Base-by-base conservation (phyloP, 2,329 filamentous ascomycete genomes). In the Hypoxylon sp. region DNA sequence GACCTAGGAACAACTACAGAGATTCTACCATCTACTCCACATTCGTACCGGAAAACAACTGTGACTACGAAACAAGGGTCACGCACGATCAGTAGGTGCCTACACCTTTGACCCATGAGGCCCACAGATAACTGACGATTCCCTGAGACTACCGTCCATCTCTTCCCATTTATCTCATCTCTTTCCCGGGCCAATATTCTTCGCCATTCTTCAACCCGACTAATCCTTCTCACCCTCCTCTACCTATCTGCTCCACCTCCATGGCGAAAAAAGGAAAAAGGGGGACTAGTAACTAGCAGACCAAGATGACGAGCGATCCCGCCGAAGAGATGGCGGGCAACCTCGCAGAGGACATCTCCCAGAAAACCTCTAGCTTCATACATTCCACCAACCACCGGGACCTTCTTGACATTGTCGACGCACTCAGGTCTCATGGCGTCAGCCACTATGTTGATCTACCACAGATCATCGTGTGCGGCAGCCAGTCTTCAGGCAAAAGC, bases 401-500 rank as follows among this genome's bases (percentile, higher is more conserved):
- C 2, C 69, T 77, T 1, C 69, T 77, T 3, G 71, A 77, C 10
- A 68, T 71, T 8, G 70, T 77, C 18, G 74, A 77, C 37, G 69
- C 62, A 1, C 70, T 78, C 0, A 70, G 74, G 10, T 69, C 72
- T 2, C 67, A 71, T 13, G 74, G 74, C 1, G 63, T 78, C 37
- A 71, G 70, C 24, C 68, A 70, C 5, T 73, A 72, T 21, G 62
- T 77, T 13, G 70, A 73, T 9, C 60, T 74, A 4, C 71, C 73
- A 2, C 69, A 74, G 48, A 72, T 74, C 52, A 77, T 84, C 13
- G 81, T 84, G 11, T 82, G 78, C 48, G 82, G 83, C 9, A 78
- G 82, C 55, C 81, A 84, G 62, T 82, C 79, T 0, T 79, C 78
- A 9, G 83, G 83, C 3, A 86, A 86, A 66, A 83, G 79, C 49